These are phyloP conservation scores for Podaxis mareebaensis DNA, from an alignment of 768 basidiomycete genomes.

Conservation along the genomic window DNA sequence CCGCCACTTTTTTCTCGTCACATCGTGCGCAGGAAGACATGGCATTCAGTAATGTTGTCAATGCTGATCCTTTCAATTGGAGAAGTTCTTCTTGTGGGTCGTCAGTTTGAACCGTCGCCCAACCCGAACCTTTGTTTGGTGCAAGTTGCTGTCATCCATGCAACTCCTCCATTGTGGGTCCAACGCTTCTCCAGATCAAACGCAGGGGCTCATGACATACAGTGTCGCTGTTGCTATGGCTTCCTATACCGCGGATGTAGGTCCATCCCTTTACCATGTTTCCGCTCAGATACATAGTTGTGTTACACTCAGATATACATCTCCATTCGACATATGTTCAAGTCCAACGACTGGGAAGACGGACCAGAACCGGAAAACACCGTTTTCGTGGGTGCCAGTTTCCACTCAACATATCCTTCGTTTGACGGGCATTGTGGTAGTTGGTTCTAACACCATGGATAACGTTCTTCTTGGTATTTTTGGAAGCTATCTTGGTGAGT, in stretches of 20 bases:
- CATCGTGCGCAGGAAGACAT: conserved; percentile 13
- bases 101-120: background rate
- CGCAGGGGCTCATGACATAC: background rate
- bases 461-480: conserved; percentile 8
- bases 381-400: background rate
- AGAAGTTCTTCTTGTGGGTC: background rate
- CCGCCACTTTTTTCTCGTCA: conserved; percentile 11
- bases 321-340: conserved; percentile 14
- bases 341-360: conserved; percentile 11
- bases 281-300: background rate
- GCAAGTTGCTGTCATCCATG: conserved; percentile 1
- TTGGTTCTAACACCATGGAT: conserved; percentile 11
- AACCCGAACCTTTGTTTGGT: background rate
- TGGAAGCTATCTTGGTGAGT: conserved; percentile 9
- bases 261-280: background rate
- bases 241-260: conserved; percentile 7
- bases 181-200: background rate
- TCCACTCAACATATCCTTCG: background rate
- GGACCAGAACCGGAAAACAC: conserved; percentile 7
- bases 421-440: background rate
- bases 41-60: conserved; percentile 11
- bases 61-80: conserved; percentile 4
- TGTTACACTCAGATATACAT: conserved; percentile 7
- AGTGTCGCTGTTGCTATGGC: conserved; percentile 7
- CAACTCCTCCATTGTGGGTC: conserved; percentile 6